A percentile compares a stretch with the other conserved stretches of the same genome.
phyloP scores from a whole-genome alignment of 2,329 filamentous ascomycete species.

The Neonectria coccinea region DNA sequence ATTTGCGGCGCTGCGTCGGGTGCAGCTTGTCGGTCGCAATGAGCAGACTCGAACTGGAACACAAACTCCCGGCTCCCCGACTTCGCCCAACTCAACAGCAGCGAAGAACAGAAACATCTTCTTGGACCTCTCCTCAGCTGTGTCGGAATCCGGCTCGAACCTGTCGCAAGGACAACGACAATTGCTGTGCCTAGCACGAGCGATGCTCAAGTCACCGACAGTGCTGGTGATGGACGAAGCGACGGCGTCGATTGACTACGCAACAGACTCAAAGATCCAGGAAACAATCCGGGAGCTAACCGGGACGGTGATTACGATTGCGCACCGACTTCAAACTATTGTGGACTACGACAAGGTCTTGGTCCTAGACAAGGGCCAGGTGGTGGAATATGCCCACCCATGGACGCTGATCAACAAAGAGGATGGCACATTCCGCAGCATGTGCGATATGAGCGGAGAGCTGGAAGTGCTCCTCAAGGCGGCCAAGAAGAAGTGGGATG shows the following conservation, averaged over 20 bases:
- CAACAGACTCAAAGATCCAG: slow-evolving; percentile 95
- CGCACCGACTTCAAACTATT: slow-evolving; percentile 94
- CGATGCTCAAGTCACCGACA: slow-evolving; percentile 89
- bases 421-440: slow-evolving; percentile 71
- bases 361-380: slow-evolving; percentile 87
- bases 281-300: slow-evolving; percentile 93
- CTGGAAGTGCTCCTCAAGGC: slow-evolving; percentile 62
- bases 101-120: slow-evolving; percentile 95
- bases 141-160: slow-evolving; percentile 92
- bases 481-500: slow-evolving; percentile 66
- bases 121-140: slow-evolving; percentile 82
- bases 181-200: slow-evolving; percentile 91
- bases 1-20: slow-evolving; percentile 85
- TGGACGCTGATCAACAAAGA: slow-evolving; percentile 81
- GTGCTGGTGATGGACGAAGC: slow-evolving; percentile 99
- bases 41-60: slow-evolving; percentile 53
- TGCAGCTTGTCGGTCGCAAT: slow-evolving; percentile 82
- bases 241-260: slow-evolving; percentile 96
- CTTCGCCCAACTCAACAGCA: slow-evolving; percentile 33
- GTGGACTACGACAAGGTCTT: slow-evolving; percentile 98
- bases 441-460: slow-evolving; percentile 75
- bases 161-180: slow-evolving; percentile 96
- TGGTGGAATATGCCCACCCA: slow-evolving; percentile 92
- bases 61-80: slow-evolving; percentile 40
- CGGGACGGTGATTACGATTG: slow-evolving; percentile 96